phyloP scores from a whole-genome alignment of 768 basidiomycete genomes.

The Coprinellus aureogranulatus region DNA sequence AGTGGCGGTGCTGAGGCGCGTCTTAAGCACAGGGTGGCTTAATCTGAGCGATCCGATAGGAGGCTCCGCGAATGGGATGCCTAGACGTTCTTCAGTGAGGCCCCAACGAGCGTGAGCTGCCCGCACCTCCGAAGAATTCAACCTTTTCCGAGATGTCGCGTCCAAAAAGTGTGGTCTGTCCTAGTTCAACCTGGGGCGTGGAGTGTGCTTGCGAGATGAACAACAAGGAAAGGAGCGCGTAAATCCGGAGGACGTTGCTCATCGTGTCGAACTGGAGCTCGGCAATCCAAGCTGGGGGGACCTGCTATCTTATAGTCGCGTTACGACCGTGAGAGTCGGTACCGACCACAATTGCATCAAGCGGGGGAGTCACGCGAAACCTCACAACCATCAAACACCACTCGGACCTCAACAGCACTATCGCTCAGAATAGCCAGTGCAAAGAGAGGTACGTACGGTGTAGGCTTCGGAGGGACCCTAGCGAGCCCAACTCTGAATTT shows the following conservation, averaged over 20 bases:
- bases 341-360: too few species aligned
- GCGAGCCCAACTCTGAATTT: too few species aligned
- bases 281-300: too few species aligned
- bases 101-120: background rate
- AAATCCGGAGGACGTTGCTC: background rate
- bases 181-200: conserved; percentile 36
- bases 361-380: too few species aligned
- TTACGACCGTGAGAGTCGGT: too few species aligned
- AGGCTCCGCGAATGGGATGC: conserved; percentile 55
- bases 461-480: too few species aligned
- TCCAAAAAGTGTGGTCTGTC: conserved; percentile 37
- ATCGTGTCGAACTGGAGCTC: background rate
- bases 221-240: background rate
- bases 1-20: conserved; percentile 26
- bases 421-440: too few species aligned
- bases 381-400: too few species aligned
- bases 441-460: too few species aligned
- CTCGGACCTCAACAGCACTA: too few species aligned
- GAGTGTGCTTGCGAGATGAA: conserved; percentile 4
- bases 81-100: conserved; percentile 16
- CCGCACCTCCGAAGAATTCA: conserved; percentile 48
- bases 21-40: conserved; percentile 43
- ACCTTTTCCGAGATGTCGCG: conserved; percentile 31
- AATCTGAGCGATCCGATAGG: conserved; percentile 49
- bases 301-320: too few species aligned